Evolutionary conservation across 78 protist genomes (phyloP), one percentile per base, ranked within the genome.

Genomic region (Pigoraptor vietnamica): DNA sequence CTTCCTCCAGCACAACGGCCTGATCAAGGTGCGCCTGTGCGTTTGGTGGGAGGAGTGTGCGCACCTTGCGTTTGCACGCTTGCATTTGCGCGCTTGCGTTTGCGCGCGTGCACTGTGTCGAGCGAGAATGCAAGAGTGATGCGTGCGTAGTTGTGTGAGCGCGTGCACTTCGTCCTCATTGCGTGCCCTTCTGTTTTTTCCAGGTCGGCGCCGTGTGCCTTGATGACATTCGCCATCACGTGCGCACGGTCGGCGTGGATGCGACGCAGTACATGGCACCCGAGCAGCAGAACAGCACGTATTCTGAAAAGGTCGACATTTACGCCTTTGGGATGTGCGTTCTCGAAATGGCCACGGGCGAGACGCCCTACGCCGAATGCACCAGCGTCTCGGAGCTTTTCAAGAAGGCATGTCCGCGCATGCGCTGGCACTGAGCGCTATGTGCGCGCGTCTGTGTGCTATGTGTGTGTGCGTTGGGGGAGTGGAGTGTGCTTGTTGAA

Each of bases 271-370:
- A 79, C 84, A 25, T 25, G 32, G 84, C 84, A 25, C 84, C 84
- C 23, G 84, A 79, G n/a, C 84, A 25, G 34, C 84, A 79, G 84
- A 25, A 14, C 84, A 79, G 1, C 34, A 25, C 21, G n/a, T 79
- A 79, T 19, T 79, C 84, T 2, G 34, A 14, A 79, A 79, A 79
- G 84, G 84, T 97, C 19, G 99, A 98, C 56, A 90, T 98, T 9
- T 98, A 95, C 40, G 94, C 97, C 39, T 98, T 98, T 37, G 99
- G 99, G 0, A 94, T 98, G 97, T 93, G 96, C 48, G 92, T 97
- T 86, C 91, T 98, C 24, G 99, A 98, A 87, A 98, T 98, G 96
- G 90, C 81, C 32, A 96, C 97, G 14, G 40, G 40, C 37, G 92
- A 90, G 36, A 93, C 93, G 87, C 98, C 97, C 37, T 97, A 97